Conservation (phyloP, 768 basidiomycete genomes). For the Phaeolepiota aurea region DNA sequence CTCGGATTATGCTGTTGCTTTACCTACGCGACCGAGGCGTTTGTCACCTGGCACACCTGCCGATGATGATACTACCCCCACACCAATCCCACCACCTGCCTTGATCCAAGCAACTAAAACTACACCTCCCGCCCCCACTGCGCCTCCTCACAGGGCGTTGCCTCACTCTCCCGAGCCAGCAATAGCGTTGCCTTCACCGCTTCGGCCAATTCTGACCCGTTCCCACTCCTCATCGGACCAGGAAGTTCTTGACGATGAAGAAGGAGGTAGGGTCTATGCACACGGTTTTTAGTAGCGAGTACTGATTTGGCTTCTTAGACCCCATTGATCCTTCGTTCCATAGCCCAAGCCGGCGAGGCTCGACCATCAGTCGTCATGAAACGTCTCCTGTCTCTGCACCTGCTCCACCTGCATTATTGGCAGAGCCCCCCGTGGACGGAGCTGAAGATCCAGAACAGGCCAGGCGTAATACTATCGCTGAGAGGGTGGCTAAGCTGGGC, state of each 20-base stretch:
- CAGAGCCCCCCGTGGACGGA: constrained; percentile 22
- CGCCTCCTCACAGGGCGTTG: constrained; percentile 1
- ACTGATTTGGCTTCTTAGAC: constrained; percentile 28
- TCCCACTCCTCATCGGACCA: constrained; percentile 17
- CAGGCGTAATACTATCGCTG: constrained; percentile 70
- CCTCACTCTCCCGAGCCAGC: constrained; percentile 4
- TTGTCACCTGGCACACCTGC: background rate
- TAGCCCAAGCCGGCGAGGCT: constrained; percentile 36
- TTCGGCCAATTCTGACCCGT: constrained; percentile 15
- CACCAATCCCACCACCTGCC: background rate
- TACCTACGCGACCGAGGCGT: constrained; percentile 4
- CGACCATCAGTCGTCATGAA: constrained; percentile 14
- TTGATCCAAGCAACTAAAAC: background rate
- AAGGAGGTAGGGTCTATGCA: constrained; percentile 42
- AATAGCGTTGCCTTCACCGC: background rate
- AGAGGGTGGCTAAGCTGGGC: constrained; percentile 91
- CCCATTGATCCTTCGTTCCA: constrained; percentile 64
- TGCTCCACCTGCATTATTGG: constrained; percentile 9
- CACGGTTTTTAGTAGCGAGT: background rate
- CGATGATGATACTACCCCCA: background rate
- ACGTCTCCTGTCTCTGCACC: constrained; percentile 8
- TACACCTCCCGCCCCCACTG: constrained; percentile 4
- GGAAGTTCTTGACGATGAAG: constrained; percentile 52
- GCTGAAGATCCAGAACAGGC: constrained; percentile 39
- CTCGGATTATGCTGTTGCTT: constrained; percentile 4